Percentiles rank a stretch among this genome's conserved stretches.
Evolutionary conservation across 192 early-diverging fungal species (phyloP).

Genomic region (Coemansia sp.): DNA sequence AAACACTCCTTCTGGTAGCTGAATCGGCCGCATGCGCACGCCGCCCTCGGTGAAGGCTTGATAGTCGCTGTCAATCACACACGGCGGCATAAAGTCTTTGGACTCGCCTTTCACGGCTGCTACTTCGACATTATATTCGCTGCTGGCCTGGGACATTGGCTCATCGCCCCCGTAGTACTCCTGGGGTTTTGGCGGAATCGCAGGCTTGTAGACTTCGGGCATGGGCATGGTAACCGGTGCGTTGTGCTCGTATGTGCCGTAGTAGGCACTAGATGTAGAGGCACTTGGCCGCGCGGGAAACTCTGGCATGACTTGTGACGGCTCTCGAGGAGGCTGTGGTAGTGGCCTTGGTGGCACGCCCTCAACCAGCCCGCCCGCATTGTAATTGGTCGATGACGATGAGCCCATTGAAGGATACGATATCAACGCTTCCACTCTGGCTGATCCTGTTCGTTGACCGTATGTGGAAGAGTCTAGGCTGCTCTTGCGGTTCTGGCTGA

Average conservation of each 20-base stretch:
- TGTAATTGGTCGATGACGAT: not conserved
- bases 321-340: not conserved
- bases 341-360: not conserved
- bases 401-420: conserved; percentile 2
- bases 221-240: not conserved
- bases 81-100: conserved; percentile 30
- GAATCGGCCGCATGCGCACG: conserved; percentile 63
- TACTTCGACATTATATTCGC: not conserved
- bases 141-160: not conserved
- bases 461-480: not conserved
- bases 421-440: not conserved
- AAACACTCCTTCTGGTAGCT: conserved; percentile 64
- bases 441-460: not conserved
- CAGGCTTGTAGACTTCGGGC: conserved; percentile 5
- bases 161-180: conserved; percentile 24
- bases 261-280: not conserved
- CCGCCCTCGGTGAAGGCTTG: conserved; percentile 57
- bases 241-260: not conserved
- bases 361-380: not conserved
- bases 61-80: conserved; percentile 38
- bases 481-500: not conserved
- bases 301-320: conserved; percentile 12
- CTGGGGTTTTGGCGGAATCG: conserved; percentile 45
- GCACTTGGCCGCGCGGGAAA: conserved; percentile 24
- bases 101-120: not conserved